Evolutionary conservation across 495 filamentous ascomycete genomes (phyloP).

Genomic region (Daldinia caldariorum): DNA sequence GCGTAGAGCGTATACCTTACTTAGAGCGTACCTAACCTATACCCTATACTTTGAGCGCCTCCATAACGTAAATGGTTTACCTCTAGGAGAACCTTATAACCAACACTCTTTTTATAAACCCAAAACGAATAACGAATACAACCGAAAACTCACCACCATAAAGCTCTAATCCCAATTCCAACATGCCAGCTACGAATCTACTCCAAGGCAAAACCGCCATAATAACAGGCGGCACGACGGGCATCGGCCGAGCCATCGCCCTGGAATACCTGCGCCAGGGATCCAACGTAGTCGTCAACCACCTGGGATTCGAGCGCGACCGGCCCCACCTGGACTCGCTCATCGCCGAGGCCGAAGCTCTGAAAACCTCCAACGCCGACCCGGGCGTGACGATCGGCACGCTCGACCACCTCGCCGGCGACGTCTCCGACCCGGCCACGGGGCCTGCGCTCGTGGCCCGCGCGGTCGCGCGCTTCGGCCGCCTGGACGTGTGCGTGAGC

Average conservation of each 20-base stretch:
- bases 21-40: too few relatives aligned
- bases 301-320: constrained; percentile 68
- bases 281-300: constrained; percentile 74
- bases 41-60: constrained; percentile 1
- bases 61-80: constrained; percentile 7
- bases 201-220: constrained; percentile 75
- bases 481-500: constrained; percentile 82
- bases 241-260: constrained; percentile 79
- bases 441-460: constrained; percentile 65
- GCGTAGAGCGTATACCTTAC: not conserved
- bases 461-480: constrained; percentile 65
- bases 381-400: constrained; percentile 49
- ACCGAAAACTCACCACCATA: not conserved
- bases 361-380: constrained; percentile 30
- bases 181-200: constrained; percentile 60
- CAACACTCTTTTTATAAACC: not conserved
- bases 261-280: constrained; percentile 76
- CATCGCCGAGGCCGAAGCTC: constrained; percentile 60
- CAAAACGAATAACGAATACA: not conserved
- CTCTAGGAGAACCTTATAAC: not conserved
- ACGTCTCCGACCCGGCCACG: constrained; percentile 73
- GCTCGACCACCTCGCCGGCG: constrained; percentile 70
- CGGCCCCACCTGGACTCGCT: constrained; percentile 63
- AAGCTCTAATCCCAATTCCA: not conserved
- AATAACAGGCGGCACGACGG: constrained; percentile 79